Evolutionary conservation across 139 green algal genomes (phyloP).

Genomic region (Eudorina sp.): DNA sequence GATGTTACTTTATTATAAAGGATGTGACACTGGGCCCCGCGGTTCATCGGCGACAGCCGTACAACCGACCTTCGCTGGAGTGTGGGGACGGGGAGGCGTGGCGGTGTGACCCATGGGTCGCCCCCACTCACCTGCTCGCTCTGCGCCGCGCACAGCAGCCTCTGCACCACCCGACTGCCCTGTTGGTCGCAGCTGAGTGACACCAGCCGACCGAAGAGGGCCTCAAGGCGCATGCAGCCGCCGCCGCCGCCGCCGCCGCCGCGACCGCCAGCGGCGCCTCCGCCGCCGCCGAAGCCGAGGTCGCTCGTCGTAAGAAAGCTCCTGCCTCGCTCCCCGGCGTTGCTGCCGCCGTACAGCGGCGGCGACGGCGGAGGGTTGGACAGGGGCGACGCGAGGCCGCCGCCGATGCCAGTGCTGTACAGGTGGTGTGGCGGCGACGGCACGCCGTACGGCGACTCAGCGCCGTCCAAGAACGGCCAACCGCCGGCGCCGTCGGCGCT

Average conservation of each 20-base stretch:
- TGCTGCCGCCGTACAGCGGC: background rate
- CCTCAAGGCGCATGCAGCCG: slow-evolving; percentile 3
- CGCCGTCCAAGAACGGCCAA: background rate
- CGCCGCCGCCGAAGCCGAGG: background rate
- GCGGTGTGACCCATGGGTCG: too few relatives aligned
- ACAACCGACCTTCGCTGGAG: too few relatives aligned
- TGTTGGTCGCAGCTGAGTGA: slow-evolving; percentile 30
- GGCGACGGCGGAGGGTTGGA: background rate
- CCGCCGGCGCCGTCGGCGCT: background rate
- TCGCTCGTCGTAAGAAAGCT: background rate
- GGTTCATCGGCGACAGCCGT: too few relatives aligned
- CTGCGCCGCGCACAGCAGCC: slow-evolving; percentile 12
- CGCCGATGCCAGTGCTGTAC: background rate
- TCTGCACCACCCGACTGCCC: slow-evolving; percentile 43
- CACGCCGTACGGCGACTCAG: background rate
- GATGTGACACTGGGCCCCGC: too few relatives aligned
- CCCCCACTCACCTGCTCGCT: slow-evolving; percentile 15
- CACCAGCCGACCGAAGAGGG: slow-evolving; percentile 5
- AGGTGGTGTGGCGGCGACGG: background rate
- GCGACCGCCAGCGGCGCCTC: background rate
- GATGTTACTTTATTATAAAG: too few relatives aligned
- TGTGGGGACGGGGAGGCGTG: too few relatives aligned
- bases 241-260: background rate
- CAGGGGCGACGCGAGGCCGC: background rate
- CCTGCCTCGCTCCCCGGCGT: background rate